Evolutionary conservation across 495 filamentous ascomycete species (phyloP).

Genomic region (Peziza echinospora): DNA sequence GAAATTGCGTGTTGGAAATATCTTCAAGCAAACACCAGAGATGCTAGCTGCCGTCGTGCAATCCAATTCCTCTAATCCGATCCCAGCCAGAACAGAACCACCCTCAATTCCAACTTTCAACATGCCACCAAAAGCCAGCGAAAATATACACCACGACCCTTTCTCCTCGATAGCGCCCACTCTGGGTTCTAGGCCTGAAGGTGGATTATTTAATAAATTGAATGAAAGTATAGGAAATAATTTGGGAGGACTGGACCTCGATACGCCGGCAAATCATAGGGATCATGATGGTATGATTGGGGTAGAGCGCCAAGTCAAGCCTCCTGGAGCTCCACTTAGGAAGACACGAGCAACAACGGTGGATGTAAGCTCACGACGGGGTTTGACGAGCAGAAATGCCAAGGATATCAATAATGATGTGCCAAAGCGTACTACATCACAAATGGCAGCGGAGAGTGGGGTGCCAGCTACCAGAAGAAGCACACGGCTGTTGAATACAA

Average conservation of each 20-base stretch:
- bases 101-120: background rate
- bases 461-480: constrained; percentile 22
- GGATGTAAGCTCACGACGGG: constrained; percentile 13
- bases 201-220: constrained; percentile 15
- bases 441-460: constrained; percentile 26
- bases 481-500: constrained; percentile 15
- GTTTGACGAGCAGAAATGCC: constrained; percentile 14
- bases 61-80: constrained; percentile 5
- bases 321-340: background rate
- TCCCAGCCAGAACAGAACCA: constrained; percentile 7
- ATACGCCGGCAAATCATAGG: constrained; percentile 13
- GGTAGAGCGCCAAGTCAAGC: background rate
- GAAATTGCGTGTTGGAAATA: constrained; percentile 52
- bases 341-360: constrained; percentile 18
- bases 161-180: background rate
- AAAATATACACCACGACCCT: background rate
- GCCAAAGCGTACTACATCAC: constrained; percentile 12
- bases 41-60: constrained; percentile 23
- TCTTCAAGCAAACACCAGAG: constrained; percentile 61
- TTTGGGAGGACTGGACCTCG: constrained; percentile 2
- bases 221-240: constrained; percentile 15
- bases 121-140: background rate
- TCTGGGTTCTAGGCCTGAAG: background rate
- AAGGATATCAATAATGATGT: constrained; percentile 13
- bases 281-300: background rate